Base-by-base conservation (phyloP, 768 basidiomycete species). In the Tulasnella sp. region DNA sequence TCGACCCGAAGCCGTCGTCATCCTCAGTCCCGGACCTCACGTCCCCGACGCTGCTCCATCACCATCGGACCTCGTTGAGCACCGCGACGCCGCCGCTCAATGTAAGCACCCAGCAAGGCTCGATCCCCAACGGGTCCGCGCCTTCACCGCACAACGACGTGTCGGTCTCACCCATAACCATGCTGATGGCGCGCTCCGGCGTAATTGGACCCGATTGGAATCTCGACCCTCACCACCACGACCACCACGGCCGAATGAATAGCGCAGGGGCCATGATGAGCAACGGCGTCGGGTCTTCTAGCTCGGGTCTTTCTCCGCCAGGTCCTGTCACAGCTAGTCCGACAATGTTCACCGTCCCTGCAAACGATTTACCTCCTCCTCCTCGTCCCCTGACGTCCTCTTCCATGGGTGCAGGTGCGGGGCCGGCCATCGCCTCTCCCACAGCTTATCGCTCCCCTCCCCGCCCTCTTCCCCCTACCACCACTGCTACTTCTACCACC, bases 121-220 rank as follows among this genome's bases (percentile, higher is more conserved):
- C 52, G 7, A 32, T 29, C 5, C 12, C 26, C 22, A 59, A 59
- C 52, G 52, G 52, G 16, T 8, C 16, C 7, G 40, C 9, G 26
- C 14, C 29, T 16, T 32, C 52, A 12, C 17, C 63, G 29, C 22
- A 26, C 35, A 40, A 40, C 64, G 64, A 65, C 64, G 64, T 65
- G 34, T 65, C 64, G 32, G 64, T 65, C 64, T 65, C 64, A 36
- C 64, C 64, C 9, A 65, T 65, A 26, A 36, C 64, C 35, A 40
- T 65, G 35, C 39, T 65, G 39, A 65, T 65, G 64, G 64, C 64
- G 32, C 64, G 64, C 26, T 65, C 64, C 35, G 64, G 64, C n/a
- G 64, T 65, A 6, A 65, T 65, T 65, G 64, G 64, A 65, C 39
- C 64, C 64, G 64, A 37, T 40, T 65, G 64, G 64, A 37, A 65